phyloP scores from a whole-genome alignment of 768 basidiomycete species.

The Sistotremastrum niveocremeum region DNA sequence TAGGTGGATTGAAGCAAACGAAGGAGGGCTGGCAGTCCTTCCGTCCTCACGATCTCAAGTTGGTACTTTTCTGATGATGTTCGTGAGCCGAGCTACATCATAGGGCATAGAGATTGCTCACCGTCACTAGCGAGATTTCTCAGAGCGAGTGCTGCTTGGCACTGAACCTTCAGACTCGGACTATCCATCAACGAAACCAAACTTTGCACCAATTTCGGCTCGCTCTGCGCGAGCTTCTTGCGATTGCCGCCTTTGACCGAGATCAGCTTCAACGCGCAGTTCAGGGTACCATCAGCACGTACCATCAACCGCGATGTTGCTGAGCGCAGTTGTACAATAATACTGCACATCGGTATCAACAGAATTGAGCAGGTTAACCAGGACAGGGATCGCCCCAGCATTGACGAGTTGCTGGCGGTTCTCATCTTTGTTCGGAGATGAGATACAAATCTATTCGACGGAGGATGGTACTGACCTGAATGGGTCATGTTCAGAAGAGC shows the following conservation, averaged over 20 bases:
- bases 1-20: constrained; percentile 94
- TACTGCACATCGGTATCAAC: constrained; percentile 99
- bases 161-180: constrained; percentile 94
- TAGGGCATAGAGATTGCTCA: constrained; percentile 20
- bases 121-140: constrained; percentile 96
- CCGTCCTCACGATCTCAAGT: constrained; percentile 92
- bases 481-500: constrained; percentile 99
- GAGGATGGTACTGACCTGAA: constrained; percentile 49
- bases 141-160: constrained; percentile 91
- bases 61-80: constrained; percentile 84
- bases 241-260: constrained; percentile 54
- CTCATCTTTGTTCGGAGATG: constrained; percentile 51
- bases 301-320: constrained; percentile 98
- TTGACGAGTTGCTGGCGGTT: constrained; percentile 97
- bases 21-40: constrained; percentile 82
- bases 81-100: background rate
- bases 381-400: constrained; percentile 94
- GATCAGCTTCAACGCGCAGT: background rate
- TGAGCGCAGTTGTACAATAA: constrained; percentile 96
- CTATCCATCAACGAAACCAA: constrained; percentile 95
- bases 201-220: constrained; percentile 89
- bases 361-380: constrained; percentile 87
- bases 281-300: constrained; percentile 7
- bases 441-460: background rate
- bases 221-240: constrained; percentile 86